Percentiles rank a stretch among this genome's conserved stretches.
phyloP scores from a whole-genome alignment of 108 stramenopile genomes.

The Discostella stelligeroides region DNA sequence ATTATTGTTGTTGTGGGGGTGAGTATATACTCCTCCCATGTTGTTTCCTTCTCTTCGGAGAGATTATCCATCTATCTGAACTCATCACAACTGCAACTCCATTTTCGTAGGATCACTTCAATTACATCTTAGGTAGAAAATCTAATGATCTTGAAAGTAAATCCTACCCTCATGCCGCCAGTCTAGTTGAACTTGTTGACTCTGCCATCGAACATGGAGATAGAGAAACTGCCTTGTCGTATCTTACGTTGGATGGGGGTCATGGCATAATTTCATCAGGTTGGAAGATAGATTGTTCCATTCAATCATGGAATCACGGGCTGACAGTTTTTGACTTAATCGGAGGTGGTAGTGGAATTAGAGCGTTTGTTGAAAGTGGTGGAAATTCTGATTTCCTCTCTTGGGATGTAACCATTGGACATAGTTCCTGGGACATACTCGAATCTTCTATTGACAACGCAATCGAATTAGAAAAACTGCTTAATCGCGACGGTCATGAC shows the following conservation, averaged over 20 bases:
- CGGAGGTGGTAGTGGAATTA: slow-evolving; percentile 7
- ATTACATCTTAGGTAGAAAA: slow-evolving; percentile 60
- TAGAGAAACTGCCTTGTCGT: slow-evolving; percentile 59
- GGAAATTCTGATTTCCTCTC: slow-evolving; percentile 20
- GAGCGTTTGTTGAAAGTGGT: slow-evolving; percentile 18
- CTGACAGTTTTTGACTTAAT: slow-evolving; percentile 31
- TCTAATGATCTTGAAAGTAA: slow-evolving; percentile 31
- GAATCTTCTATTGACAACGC: slow-evolving; percentile 46
- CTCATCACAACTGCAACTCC: too few species aligned
- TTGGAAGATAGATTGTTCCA: slow-evolving; percentile 76
- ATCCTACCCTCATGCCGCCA: slow-evolving; percentile 27
- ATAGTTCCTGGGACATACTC: slow-evolving; percentile 51
- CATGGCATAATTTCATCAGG: slow-evolving; percentile 72
- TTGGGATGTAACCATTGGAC: slow-evolving; percentile 45
- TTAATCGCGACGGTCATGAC: background rate
- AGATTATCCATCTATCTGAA: too few species aligned
- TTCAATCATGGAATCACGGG: slow-evolving; percentile 78
- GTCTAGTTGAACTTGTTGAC: slow-evolving; percentile 66
- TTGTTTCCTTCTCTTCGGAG: too few species aligned
- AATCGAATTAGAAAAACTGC: slow-evolving; percentile 20
- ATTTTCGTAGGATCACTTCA: slow-evolving; percentile 67
- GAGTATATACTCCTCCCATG: slow-evolving; percentile 7
- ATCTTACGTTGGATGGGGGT: slow-evolving; percentile 68
- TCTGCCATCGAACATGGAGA: slow-evolving; percentile 64
- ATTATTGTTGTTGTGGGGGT: slow-evolving; percentile 66